These are phyloP conservation scores for Pichia sp. DNA, from an alignment of 1,139 yeast species.

Conservation along the genomic window DNA sequence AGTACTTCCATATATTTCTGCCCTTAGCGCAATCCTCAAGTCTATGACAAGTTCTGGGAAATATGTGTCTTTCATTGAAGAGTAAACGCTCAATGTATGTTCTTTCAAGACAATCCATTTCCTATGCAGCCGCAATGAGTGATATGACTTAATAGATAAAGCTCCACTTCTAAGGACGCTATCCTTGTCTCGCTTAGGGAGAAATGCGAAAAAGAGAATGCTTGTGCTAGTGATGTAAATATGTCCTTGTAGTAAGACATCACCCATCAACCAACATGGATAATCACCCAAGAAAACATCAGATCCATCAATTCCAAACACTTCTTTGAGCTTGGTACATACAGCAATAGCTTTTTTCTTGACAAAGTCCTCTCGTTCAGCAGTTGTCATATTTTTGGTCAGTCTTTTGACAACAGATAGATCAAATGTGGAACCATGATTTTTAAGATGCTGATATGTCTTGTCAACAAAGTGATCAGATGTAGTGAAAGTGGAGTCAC, in stretches of 20 bases:
- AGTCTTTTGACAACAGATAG: slow-evolving; percentile 27
- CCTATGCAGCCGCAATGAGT: slow-evolving; percentile 31
- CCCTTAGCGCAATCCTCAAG: slow-evolving; percentile 53
- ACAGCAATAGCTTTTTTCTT: slow-evolving; percentile 29
- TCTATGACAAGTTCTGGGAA: slow-evolving; percentile 78
- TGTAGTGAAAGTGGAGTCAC: not conserved
- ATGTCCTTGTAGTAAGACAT: slow-evolving; percentile 82
- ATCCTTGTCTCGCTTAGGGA: slow-evolving; percentile 58
- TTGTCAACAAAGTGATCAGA: not conserved
- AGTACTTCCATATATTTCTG: slow-evolving; percentile 37
- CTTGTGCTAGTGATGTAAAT: slow-evolving; percentile 60
- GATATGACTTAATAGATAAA: slow-evolving; percentile 28
- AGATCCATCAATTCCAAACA: slow-evolving; percentile 37
- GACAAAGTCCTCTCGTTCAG: slow-evolving; percentile 7
- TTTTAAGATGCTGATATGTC: not conserved
- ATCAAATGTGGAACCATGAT: slow-evolving; percentile 25
- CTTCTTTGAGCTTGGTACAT: slow-evolving; percentile 27
- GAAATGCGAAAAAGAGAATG: slow-evolving; percentile 69
- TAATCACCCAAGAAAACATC: slow-evolving; percentile 52
- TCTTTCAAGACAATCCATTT: slow-evolving; percentile 78
- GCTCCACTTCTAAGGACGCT: slow-evolving; percentile 45
- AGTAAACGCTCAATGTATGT: slow-evolving; percentile 62
- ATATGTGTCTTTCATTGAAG: slow-evolving; percentile 68
- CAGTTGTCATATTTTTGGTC: not conserved
- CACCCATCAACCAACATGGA: slow-evolving; percentile 75